phyloP scores from a whole-genome alignment of 1,139 yeast genomes.

The Pichia sp. region DNA sequence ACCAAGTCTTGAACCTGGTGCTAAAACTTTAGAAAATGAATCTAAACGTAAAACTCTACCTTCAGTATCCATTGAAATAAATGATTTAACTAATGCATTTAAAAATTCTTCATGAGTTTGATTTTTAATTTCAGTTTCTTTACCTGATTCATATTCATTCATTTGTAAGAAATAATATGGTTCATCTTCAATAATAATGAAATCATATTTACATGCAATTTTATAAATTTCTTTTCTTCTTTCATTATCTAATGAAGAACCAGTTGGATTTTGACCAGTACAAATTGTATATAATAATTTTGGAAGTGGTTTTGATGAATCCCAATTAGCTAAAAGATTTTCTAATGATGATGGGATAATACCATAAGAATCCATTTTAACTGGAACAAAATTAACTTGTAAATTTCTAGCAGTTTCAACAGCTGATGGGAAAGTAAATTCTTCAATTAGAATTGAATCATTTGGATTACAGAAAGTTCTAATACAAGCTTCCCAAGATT shows the following conservation, averaged over 20 bases:
- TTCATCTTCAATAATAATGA: constrained; percentile 82
- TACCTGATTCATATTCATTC: constrained; percentile 54
- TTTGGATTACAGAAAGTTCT: constrained; percentile 77
- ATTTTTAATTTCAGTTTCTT: constrained; percentile 30
- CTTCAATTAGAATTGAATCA: constrained; percentile 77
- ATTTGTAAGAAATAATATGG: constrained; percentile 92
- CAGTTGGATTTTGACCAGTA: constrained; percentile 96
- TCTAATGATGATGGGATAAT: constrained; percentile 70
- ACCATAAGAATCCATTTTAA: constrained; percentile 75
- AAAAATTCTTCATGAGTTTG: constrained; percentile 51
- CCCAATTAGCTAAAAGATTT: constrained; percentile 63
- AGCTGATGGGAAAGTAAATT: constrained; percentile 77
- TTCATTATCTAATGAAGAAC: constrained; percentile 64
- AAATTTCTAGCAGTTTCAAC: constrained; percentile 75
- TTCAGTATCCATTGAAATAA: constrained; percentile 70
- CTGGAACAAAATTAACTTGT: constrained; percentile 64
- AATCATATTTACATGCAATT: constrained; percentile 71
- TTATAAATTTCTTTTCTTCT: constrained; percentile 69
- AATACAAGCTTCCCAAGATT: constrained; percentile 79
- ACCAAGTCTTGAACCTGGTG: constrained; percentile 88
- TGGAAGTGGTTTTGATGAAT: constrained; percentile 39
- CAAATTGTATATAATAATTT: constrained; percentile 79
- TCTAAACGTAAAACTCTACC: constrained; percentile 91
- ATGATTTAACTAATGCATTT: constrained; percentile 68
- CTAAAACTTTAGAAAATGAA: constrained; percentile 86